Evolutionary conservation across 2,329 filamentous ascomycete genomes (phyloP).

Genomic region (Sporothrix schenckii): DNA sequence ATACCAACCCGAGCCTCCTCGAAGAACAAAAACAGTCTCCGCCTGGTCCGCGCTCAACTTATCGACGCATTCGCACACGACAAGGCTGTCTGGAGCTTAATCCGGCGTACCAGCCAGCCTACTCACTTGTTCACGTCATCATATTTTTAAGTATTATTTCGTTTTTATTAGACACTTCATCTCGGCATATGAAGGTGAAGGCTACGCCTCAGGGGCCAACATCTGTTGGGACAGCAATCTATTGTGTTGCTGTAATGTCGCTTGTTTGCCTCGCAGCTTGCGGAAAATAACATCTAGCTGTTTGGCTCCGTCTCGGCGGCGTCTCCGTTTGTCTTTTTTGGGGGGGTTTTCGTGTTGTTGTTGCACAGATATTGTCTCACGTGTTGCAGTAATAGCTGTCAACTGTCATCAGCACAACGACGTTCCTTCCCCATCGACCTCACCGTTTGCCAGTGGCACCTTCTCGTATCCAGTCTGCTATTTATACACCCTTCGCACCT

Average conservation of each 20-base stretch:
- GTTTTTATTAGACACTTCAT: background rate
- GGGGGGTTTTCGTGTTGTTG: too few species aligned
- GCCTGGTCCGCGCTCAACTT: conserved; percentile 9
- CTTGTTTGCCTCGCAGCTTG: background rate
- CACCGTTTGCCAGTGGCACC: background rate
- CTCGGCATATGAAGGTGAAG: background rate
- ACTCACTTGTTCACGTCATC: background rate
- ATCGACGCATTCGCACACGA: conserved; percentile 5
- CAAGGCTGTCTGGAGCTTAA: conserved; percentile 4
- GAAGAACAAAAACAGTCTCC: background rate
- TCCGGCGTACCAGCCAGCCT: background rate
- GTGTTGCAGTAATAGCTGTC: background rate
- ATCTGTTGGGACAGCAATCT: too few species aligned
- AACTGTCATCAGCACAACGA: background rate
- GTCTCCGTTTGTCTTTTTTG: conserved; percentile 4
- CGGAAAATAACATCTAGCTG: background rate
- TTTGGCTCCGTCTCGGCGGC: background rate
- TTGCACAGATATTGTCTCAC: conserved; percentile 8
- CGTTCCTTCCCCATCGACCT: background rate
- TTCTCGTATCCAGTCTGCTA: background rate
- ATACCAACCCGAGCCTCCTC: background rate
- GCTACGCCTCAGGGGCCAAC: background rate
- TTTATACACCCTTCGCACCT: background rate
- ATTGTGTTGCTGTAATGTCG: background rate
- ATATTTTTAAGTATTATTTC: background rate